Percentiles rank a stretch among this genome's conserved stretches.
Conservation (phyloP, 2,329 filamentous ascomycete genomes). For the Lecanicillium sp. region DNA sequence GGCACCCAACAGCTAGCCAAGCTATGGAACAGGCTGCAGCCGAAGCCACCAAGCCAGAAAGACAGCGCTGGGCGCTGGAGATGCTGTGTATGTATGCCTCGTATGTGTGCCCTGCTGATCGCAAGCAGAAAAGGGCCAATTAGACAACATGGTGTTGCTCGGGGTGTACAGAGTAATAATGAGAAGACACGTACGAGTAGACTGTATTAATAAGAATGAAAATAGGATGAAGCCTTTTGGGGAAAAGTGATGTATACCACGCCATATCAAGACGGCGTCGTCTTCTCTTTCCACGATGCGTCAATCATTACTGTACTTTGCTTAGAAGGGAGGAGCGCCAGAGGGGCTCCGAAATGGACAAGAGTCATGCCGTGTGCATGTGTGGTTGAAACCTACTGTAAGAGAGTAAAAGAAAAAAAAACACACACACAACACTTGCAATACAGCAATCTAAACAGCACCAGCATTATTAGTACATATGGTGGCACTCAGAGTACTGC, state of each 20-base stretch:
- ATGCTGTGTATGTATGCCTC: no score
- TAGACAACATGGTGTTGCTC: background rate
- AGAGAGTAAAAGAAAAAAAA: background rate
- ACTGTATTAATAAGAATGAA: background rate
- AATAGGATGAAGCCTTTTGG: background rate
- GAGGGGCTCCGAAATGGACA: no score
- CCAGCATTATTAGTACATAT: background rate
- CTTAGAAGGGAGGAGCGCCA: background rate
- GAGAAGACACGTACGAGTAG: background rate
- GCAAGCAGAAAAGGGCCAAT: no score
- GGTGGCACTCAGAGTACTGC: background rate
- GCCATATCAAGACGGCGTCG: background rate
- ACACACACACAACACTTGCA: background rate
- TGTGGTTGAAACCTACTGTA: no score
- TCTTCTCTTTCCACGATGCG: slow-evolving; percentile 2
- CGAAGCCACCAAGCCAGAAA: no score
- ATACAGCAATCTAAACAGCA: background rate
- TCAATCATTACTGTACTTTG: slow-evolving; percentile 2
- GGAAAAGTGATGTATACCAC: background rate
- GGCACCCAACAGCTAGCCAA: no score
- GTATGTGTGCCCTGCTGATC: no score
- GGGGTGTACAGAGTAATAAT: background rate
- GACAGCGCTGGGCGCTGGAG: no score
- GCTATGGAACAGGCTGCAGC: no score
- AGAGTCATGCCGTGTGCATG: background rate